Conservation (phyloP, 2,329 filamentous ascomycete species). For the Exophiala sideris region DNA sequence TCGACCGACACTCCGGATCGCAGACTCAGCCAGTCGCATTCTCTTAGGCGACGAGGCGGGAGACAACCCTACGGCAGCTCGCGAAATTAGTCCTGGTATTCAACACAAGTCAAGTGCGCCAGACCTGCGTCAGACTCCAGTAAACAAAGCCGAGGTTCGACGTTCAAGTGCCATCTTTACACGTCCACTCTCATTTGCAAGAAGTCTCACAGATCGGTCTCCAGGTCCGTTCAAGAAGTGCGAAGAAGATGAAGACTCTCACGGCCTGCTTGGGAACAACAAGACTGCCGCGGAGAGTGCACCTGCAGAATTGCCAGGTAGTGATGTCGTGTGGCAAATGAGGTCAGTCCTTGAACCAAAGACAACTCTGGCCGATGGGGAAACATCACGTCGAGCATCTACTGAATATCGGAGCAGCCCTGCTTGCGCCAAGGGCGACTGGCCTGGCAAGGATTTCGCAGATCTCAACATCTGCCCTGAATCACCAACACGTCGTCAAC, state of each 20-base stretch:
- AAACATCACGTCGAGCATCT: background rate
- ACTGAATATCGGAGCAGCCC: background rate
- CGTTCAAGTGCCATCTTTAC: conserved; percentile 11
- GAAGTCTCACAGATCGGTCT: conserved; percentile 12
- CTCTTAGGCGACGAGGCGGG: conserved; percentile 12
- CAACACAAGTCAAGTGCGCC: conserved; percentile 13
- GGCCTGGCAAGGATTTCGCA: conserved; percentile 23
- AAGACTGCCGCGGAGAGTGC: conserved; percentile 1
- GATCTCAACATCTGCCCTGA: conserved; percentile 4
- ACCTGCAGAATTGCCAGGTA: conserved; percentile 13
- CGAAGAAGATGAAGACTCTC: conserved; percentile 8
- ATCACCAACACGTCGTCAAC: background rate
- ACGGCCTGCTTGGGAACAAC: conserved; percentile 1
- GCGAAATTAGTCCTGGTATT: background rate
- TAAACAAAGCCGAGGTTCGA: conserved; percentile 4
- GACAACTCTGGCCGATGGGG: background rate
- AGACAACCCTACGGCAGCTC: background rate
- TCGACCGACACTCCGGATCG: conserved; percentile 24
- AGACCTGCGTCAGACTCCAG: conserved; percentile 5
- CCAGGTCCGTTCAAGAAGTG: background rate
- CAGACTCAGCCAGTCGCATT: conserved; percentile 22
- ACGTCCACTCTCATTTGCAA: conserved; percentile 8
- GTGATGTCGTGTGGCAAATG: background rate
- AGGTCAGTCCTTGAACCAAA: background rate
- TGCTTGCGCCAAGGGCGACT: conserved; percentile 10